phyloP scores from a whole-genome alignment of 805 yeast species.

The Millerozyma miso region DNA sequence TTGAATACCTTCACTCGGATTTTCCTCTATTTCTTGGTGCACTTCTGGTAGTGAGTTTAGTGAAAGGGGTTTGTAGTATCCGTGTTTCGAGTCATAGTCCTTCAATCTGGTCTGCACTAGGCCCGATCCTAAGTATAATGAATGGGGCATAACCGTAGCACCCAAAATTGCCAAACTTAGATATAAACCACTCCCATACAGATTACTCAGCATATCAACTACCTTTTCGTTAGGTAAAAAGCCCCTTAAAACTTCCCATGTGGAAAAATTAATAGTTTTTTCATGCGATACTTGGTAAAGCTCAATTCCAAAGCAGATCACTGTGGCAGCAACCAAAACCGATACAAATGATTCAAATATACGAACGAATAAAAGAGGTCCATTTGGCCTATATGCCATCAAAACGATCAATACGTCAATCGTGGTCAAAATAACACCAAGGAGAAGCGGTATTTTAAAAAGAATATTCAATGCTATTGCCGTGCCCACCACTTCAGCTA shows the following conservation, averaged over 20 bases:
- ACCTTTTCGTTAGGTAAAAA: conserved; percentile 59
- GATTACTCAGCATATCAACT: conserved; percentile 25
- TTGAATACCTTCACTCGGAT: neutral
- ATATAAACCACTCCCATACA: conserved; percentile 61
- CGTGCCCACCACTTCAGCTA: conserved; percentile 93
- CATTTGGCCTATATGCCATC: conserved; percentile 71
- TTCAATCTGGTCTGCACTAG: conserved; percentile 79
- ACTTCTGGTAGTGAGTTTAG: neutral
- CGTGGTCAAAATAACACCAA: conserved; percentile 77
- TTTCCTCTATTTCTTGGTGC: neutral
- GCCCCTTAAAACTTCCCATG: conserved; percentile 54
- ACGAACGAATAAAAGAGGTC: conserved; percentile 69
- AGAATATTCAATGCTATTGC: conserved; percentile 80
- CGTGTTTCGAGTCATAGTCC: conserved; percentile 67
- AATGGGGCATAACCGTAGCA: conserved; percentile 95
- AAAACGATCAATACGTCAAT: conserved; percentile 76
- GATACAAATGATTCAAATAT: conserved; percentile 76
- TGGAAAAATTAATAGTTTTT: conserved; percentile 48
- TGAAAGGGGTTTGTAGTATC: conserved; percentile 42
- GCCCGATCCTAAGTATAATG: conserved; percentile 79
- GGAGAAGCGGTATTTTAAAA: conserved; percentile 64
- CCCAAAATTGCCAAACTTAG: conserved; percentile 82
- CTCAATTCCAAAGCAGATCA: conserved; percentile 70
- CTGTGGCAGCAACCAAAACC: conserved; percentile 65
- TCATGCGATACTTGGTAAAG: conserved; percentile 49